Conservation (phyloP, 257 asterid species). For the Jacaranda copaia region DNA sequence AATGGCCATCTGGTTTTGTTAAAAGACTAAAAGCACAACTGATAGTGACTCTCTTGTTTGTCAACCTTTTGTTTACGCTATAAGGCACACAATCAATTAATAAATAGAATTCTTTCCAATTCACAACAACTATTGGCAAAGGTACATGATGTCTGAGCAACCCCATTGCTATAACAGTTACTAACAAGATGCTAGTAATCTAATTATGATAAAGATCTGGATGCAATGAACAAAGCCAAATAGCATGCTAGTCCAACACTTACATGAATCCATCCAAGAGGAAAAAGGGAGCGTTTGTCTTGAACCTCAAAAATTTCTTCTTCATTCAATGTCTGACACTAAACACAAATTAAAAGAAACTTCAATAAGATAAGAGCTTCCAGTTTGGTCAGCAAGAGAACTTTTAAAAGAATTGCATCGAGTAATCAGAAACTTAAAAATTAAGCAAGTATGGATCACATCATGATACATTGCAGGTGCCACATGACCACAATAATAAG, state of each 20-base stretch:
- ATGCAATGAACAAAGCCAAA: slow-evolving; percentile 19
- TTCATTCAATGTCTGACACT: slow-evolving; percentile 96
- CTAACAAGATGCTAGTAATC: background rate
- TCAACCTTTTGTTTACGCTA: background rate
- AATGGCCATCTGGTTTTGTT: background rate
- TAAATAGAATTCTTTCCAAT: background rate
- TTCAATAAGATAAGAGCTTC: slow-evolving; percentile 29
- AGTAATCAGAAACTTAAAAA: slow-evolving; percentile 14
- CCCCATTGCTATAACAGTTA: background rate
- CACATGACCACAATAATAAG: too few species aligned
- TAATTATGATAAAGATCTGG: slow-evolving; percentile 18
- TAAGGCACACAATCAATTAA: slow-evolving; percentile 10
- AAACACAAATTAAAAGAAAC: slow-evolving; percentile 38
- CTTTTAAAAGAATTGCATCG: slow-evolving; percentile 12
- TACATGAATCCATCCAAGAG: slow-evolving; percentile 99
- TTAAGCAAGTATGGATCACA: background rate
- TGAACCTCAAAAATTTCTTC: slow-evolving; percentile 91
- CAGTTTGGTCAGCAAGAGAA: slow-evolving; percentile 16
- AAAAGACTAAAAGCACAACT: too few species aligned
- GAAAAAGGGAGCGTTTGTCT: slow-evolving; percentile 80
- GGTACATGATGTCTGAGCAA: slow-evolving; percentile 12
- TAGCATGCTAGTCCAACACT: slow-evolving; percentile 46
- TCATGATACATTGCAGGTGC: slow-evolving; percentile 14
- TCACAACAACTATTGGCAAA: slow-evolving; percentile 14
- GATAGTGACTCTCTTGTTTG: background rate